Base-by-base conservation (phyloP, 257 asterid species). In the Dorcoceras hygrometricum region DNA sequence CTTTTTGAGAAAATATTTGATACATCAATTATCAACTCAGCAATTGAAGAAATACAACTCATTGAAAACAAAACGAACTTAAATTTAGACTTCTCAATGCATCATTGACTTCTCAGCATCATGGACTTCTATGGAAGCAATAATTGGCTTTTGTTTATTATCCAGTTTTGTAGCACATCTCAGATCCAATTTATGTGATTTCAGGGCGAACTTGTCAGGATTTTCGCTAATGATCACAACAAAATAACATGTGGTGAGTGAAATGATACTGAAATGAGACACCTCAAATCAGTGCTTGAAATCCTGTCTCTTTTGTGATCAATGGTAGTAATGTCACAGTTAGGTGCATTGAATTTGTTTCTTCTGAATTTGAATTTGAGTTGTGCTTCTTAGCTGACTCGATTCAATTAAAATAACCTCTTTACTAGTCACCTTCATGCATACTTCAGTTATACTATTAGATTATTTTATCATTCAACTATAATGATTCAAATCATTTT, bases 191-290 rank as follows among this genome's bases (percentile, higher is more conserved):
- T 67, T 71, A 43, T 53, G 29, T 76, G 67, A 70, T 68, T 79
- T 72, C 90, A 94, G 99, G 99, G 99, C 64, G 88, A 88, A 25
- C 76, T 94, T 66, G 99, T 94, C 82, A 83, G 96, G 74, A 80
- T 85, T 68, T 94, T 88, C 75, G 99, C 99, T 78, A 90, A 94
- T 75, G 93, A 88, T 69, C 89, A 91, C 80, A 82, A 84, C 87
- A 94, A 88, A 73, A 94, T 90, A 81, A 85, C 96, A 60, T 90
- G 99, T 59, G 99, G 99, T 94, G 85, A 79, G 98, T 79, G 76
- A 27, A 51, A 6, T 72, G 57, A 63, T 69, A 34, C 66, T 71
- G 66, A 70, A 57, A 58, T 27, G 18, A 53, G 32, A 64, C 34
- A 50, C 54, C 20, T 65, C 43, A 36, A 19, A 66, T 69, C 27